These are phyloP conservation scores for Chrysochromulina parva DNA, from an alignment of 78 protist species.

Conservation along the genomic window DNA sequence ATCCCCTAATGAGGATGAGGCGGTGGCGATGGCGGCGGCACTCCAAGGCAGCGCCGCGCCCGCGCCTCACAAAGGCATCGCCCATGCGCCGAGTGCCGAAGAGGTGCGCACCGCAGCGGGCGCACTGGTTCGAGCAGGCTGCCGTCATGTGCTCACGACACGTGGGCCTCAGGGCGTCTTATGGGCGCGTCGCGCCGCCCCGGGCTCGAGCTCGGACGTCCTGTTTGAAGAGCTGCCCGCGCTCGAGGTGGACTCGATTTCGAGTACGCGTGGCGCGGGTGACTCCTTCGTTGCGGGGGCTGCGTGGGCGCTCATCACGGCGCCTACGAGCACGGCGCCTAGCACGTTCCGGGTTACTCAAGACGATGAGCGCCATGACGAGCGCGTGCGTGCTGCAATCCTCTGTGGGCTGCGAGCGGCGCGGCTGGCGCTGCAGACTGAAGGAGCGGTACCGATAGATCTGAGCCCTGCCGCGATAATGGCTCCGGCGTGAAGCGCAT, in stretches of 20 bases:
- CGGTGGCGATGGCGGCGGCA: neutral
- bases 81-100: neutral
- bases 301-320: neutral
- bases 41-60: neutral
- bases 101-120: neutral
- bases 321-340: neutral
- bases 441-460: neutral
- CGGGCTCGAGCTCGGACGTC: neutral
- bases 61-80: too few relatives aligned
- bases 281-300: neutral
- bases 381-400: neutral
- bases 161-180: neutral
- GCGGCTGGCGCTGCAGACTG: neutral
- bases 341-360: neutral
- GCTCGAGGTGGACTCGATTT: neutral
- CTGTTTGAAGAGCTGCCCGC: neutral
- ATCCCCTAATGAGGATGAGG: neutral
- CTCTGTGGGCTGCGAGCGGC: neutral
- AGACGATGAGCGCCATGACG: neutral
- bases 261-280: constrained; percentile 19
- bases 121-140: neutral
- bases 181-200: neutral
- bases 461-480: neutral
- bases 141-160: neutral
- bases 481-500: too few relatives aligned